Conservation (phyloP, 208 protist species). For the Trypanosoma grayi region DNA sequence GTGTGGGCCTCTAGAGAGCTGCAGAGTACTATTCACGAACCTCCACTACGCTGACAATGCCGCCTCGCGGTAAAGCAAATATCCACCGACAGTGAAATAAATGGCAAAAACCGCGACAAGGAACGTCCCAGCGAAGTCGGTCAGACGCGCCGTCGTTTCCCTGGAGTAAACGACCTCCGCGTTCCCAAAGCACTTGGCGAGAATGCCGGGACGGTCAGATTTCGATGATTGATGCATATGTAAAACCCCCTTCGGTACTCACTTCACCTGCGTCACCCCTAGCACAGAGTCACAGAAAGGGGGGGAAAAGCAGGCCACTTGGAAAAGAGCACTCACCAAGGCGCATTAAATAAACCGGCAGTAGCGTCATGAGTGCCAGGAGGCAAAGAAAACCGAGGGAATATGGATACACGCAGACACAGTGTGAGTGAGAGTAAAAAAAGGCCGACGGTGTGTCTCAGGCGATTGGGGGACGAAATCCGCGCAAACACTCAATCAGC, state of each 20-base stretch:
- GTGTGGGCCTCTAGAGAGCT: neutral
- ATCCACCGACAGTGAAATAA: slow-evolving; percentile 76
- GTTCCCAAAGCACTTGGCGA: slow-evolving; percentile 52
- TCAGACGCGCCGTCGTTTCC: slow-evolving; percentile 51
- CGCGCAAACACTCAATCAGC: neutral
- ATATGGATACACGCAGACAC: no score
- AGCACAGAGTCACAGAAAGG: neutral
- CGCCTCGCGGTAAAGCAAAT: slow-evolving; percentile 73
- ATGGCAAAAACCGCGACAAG: slow-evolving; percentile 65
- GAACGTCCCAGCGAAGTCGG: slow-evolving; percentile 68
- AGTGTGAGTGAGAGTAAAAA: slow-evolving; percentile 8
- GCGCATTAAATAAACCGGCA: no score
- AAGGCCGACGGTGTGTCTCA: neutral
- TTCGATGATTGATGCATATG: neutral
- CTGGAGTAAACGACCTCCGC: slow-evolving; percentile 65
- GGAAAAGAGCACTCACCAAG: no score
- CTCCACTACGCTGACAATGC: slow-evolving; percentile 23
- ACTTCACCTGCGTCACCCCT: no score
- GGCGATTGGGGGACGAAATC: neutral
- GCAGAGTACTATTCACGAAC: slow-evolving; percentile 1
- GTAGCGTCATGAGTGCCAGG: no score
- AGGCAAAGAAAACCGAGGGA: no score
- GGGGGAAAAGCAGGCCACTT: no score
- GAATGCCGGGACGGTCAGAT: neutral
- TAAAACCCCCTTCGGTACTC: neutral